Percentiles rank a stretch among this genome's conserved stretches.
phyloP scores from a whole-genome alignment of 305 asterid species.

The Vinca major region DNA sequence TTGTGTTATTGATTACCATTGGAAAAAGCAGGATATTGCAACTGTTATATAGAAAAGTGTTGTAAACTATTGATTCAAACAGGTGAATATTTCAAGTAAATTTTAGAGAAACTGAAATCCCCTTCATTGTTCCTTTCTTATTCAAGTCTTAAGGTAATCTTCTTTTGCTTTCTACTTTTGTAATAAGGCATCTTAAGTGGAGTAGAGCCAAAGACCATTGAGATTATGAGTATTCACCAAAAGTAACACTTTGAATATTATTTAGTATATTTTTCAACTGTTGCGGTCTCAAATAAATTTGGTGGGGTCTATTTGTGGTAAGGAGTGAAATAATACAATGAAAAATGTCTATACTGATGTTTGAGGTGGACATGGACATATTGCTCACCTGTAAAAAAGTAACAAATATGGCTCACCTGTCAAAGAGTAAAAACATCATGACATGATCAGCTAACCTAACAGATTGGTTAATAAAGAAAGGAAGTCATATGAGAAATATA shows the following conservation, averaged over 20 bases:
- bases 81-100: neutral
- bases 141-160: neutral
- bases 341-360: neutral
- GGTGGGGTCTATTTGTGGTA: conserved; percentile 6
- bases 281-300: too few species aligned
- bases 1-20: neutral
- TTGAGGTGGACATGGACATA: conserved; percentile 13
- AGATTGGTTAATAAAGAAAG: neutral
- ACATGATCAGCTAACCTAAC: neutral
- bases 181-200: conserved; percentile 2
- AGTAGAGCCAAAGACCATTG: conserved; percentile 1
- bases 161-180: conserved; percentile 6
- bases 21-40: neutral
- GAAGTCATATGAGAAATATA: neutral
- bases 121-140: conserved; percentile 1
- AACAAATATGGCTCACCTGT: conserved; percentile 16
- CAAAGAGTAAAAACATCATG: conserved; percentile 7
- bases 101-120: conserved; percentile 2
- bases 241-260: too few species aligned
- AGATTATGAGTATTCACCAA: conserved; percentile 7
- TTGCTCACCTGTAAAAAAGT: conserved; percentile 14
- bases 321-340: neutral
- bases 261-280: too few species aligned
- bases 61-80: neutral
- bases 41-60: neutral